Conservation (phyloP, 2,329 filamentous ascomycete species). For the Alternaria sp. region DNA sequence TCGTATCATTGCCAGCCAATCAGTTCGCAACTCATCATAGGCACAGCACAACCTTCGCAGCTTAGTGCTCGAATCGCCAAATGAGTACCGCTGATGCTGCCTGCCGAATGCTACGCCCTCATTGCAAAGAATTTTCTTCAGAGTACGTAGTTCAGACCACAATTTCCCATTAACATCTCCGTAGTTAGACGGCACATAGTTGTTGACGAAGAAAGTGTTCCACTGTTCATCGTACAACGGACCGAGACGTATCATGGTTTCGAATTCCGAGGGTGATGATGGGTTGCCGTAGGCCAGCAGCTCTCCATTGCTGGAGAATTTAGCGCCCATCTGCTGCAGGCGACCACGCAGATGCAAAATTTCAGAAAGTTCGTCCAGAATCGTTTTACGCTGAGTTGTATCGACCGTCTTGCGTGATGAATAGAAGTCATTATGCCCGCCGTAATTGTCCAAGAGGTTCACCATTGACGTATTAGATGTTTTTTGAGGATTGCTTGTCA, state of each 20-base stretch:
- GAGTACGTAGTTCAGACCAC: not conserved
- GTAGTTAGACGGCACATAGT: not conserved
- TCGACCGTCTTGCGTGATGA: not conserved
- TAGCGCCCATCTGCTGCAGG: constrained; percentile 19
- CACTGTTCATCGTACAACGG: constrained; percentile 21
- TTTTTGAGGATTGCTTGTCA: not conserved
- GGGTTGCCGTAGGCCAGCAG: constrained; percentile 22
- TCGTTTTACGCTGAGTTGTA: not conserved
- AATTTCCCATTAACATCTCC: not conserved
- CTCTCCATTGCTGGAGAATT: constrained; percentile 16
- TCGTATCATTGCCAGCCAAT: constrained; percentile 8
- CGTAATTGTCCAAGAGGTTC: not conserved
- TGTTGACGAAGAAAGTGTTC: constrained; percentile 10
- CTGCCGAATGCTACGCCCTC: constrained; percentile 18
- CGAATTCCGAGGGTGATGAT: constrained; percentile 6
- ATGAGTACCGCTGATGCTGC: constrained; percentile 10
- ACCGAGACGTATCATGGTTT: constrained; percentile 21
- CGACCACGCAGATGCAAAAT: constrained; percentile 10
- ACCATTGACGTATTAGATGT: not conserved
- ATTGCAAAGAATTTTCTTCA: constrained; percentile 8
- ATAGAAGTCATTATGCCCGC: not conserved
- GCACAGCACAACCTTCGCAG: constrained; percentile 11
- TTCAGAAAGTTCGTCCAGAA: not conserved
- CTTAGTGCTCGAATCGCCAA: constrained; percentile 5
- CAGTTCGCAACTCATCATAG: constrained; percentile 12